Base-by-base conservation (phyloP, 148 eudicot genomes). In the Vaccinium corymbosum region DNA sequence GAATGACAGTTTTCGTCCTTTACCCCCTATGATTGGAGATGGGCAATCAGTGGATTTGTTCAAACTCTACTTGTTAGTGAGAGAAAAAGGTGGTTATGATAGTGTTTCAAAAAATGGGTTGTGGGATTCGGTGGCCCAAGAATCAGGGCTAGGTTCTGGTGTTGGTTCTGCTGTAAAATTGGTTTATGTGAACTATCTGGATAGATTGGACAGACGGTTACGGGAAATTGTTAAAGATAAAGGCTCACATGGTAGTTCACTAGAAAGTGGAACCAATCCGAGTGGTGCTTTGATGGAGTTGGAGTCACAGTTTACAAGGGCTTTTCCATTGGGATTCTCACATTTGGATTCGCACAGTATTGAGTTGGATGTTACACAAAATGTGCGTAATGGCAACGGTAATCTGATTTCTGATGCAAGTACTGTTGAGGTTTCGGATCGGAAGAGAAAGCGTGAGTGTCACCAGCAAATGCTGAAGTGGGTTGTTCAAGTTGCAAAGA, bases 11-110 rank as follows among this genome's bases (percentile, higher is more conserved):
- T 86, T 90, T 81, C 64, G 91, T 83, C 90, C 94, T 84, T 80
- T 94, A 59, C 93, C 90, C 4, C 91, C 94, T 48, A 87, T 89
- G 87, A 85, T 92, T 79, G 95, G 94, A 82, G 85, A 92, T 84
- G 95, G 93, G 78, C 80, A 89, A 53, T 55, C 84, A 3, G 89
- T 92, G 81, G 92, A 95, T 93, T 90, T 94, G 89, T 85, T 87
- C 35, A 86, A 89, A 81, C 87, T 94, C 29, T 90, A 85, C 81
- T 85, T 87, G 84, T 83, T 86, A 76, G 98, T 93, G 87, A 89
- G 86, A 64, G 83, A 86, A 52, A 89, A 88, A 82, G 96, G 94
- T 61, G 95, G 98, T 29, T 90, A 90, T 76, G 87, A 91, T 7
- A 80, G 70, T 9, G 89, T 95, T 83, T 85, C 92, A 2, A 51